These are phyloP conservation scores for Colletotrichum eremochloae DNA, from an alignment of 2,329 filamentous ascomycete species.

Conservation along the genomic window DNA sequence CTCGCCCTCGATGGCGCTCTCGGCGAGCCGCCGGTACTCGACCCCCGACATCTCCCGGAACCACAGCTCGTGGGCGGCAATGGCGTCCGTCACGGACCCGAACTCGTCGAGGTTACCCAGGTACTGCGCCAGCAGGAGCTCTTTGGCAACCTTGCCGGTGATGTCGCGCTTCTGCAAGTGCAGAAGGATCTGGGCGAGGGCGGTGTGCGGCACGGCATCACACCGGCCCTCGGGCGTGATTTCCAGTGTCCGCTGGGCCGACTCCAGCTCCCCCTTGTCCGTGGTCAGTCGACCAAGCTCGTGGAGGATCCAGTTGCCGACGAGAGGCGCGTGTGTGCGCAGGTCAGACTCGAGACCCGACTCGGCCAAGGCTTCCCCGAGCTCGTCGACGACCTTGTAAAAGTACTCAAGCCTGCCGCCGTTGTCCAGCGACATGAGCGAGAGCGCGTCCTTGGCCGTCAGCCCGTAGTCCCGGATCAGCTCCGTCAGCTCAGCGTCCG, in stretches of 20 bases:
- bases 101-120: constrained; percentile 59
- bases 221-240: constrained; percentile 65
- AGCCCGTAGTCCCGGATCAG: constrained; percentile 76
- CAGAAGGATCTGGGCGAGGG: constrained; percentile 65
- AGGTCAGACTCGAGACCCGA: constrained; percentile 43
- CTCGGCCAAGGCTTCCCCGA: constrained; percentile 50
- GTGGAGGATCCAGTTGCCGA: constrained; percentile 79
- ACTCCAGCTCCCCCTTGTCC: constrained; percentile 55
- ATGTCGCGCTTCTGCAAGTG: constrained; percentile 64
- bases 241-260: constrained; percentile 27
- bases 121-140: constrained; percentile 67
- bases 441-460: constrained; percentile 84
- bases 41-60: constrained; percentile 63
- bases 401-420: constrained; percentile 88
- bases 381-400: constrained; percentile 70
- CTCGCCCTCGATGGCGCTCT: constrained; percentile 59
- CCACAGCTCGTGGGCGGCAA: constrained; percentile 65
- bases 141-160: constrained; percentile 69
- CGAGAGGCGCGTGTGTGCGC: constrained; percentile 60
- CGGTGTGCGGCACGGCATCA: constrained; percentile 57
- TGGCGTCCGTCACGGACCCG: constrained; percentile 56
- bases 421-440: constrained; percentile 81
- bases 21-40: constrained; percentile 64
- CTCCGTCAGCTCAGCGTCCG: constrained; percentile 76
- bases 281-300: constrained; percentile 78